phyloP scores from a whole-genome alignment of 768 basidiomycete species.

The Tylopilus vinaceipallidus region DNA sequence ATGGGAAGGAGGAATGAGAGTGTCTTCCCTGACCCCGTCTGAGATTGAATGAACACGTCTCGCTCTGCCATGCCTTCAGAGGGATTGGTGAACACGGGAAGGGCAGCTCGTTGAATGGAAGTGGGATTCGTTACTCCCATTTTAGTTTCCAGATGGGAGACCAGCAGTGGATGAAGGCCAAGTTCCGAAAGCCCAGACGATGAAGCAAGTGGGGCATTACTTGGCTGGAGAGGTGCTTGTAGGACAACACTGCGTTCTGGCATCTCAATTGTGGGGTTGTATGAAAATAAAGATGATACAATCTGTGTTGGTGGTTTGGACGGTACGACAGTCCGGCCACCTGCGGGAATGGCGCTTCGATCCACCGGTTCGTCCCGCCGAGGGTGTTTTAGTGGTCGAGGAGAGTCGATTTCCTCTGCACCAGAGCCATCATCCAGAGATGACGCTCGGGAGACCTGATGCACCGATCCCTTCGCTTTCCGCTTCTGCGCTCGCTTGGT shows the following conservation, averaged over 20 bases:
- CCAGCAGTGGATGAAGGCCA: slow-evolving; percentile 79
- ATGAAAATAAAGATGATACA: slow-evolving; percentile 88
- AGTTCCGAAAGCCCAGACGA: slow-evolving; percentile 79
- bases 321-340: slow-evolving; percentile 21
- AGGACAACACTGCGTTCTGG: slow-evolving; percentile 30
- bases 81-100: slow-evolving; percentile 58
- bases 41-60: slow-evolving; percentile 92
- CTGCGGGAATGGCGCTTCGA: slow-evolving; percentile 14
- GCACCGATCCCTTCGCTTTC: slow-evolving; percentile 39
- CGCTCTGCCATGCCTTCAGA: slow-evolving; percentile 41
- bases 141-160: slow-evolving; percentile 73
- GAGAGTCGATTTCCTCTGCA: slow-evolving; percentile 16
- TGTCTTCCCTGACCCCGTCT: slow-evolving; percentile 97
- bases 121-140: slow-evolving; percentile 86
- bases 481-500: slow-evolving; percentile 69
- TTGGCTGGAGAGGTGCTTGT: slow-evolving; percentile 47
- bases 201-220: slow-evolving; percentile 78
- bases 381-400: slow-evolving; percentile 48
- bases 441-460: slow-evolving; percentile 13
- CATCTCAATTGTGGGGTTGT: slow-evolving; percentile 66
- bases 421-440: slow-evolving; percentile 19
- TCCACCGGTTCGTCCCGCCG: slow-evolving; percentile 29
- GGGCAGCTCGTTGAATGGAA: slow-evolving; percentile 76
- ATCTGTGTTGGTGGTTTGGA: slow-evolving; percentile 49
- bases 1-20: slow-evolving; percentile 92